phyloP scores from a whole-genome alignment of 331 rosid genomes.

The Telfairia occidentalis region DNA sequence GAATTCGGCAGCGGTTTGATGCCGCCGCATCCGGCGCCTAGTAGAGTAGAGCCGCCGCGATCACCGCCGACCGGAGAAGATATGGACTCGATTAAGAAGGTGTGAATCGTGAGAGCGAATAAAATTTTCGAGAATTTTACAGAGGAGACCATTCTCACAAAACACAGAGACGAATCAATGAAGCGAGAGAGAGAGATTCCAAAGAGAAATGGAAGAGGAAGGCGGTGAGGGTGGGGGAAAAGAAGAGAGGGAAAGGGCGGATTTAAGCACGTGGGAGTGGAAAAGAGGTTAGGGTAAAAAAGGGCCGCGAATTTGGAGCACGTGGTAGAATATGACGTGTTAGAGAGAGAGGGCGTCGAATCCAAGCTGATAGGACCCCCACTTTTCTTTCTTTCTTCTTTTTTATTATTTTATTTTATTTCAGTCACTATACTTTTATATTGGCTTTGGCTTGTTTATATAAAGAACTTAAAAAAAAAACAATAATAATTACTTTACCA shows the following conservation, averaged over 20 bases:
- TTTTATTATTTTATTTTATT: neutral
- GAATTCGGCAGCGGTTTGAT: neutral
- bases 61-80: slow-evolving; percentile 19
- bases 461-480: too few relatives aligned
- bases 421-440: too few relatives aligned
- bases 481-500: too few relatives aligned
- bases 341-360: slow-evolving; percentile 3
- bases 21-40: slow-evolving; percentile 25
- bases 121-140: neutral
- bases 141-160: slow-evolving; percentile 16
- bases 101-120: neutral
- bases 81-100: neutral
- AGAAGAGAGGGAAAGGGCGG: neutral
- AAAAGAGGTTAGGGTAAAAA: neutral
- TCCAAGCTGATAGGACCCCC: slow-evolving; percentile 10
- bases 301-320: slow-evolving; percentile 30
- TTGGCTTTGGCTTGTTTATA: too few relatives aligned
- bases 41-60: slow-evolving; percentile 14
- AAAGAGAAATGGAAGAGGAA: neutral
- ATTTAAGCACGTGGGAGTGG: slow-evolving; percentile 24
- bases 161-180: neutral
- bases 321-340: slow-evolving; percentile 30
- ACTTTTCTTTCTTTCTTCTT: neutral
- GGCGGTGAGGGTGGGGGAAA: slow-evolving; percentile 4
- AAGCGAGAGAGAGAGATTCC: neutral